Evolutionary conservation across 164 flowering plant genomes (phyloP).

Genomic region (Liquidambar formosana): DNA sequence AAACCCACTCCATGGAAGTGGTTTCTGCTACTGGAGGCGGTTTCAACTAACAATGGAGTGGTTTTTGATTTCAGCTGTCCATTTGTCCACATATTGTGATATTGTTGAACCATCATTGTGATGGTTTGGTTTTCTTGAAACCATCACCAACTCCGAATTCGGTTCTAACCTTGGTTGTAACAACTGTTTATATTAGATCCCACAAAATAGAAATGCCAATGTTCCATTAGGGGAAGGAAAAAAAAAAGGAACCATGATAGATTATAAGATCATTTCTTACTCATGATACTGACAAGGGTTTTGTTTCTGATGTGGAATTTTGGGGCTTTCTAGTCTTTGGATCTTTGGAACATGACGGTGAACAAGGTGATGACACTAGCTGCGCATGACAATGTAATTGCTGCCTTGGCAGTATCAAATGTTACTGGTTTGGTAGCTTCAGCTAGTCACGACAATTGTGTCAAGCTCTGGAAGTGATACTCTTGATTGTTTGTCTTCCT

Average conservation of each 20-base stretch:
- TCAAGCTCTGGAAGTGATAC: conserved; percentile 45
- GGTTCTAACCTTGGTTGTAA: too few species aligned
- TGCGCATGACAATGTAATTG: conserved; percentile 65
- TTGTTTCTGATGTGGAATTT: conserved; percentile 2
- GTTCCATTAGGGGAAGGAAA: conserved; percentile 40
- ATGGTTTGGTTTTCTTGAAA: too few species aligned
- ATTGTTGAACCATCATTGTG: too few species aligned
- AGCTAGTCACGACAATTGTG: conserved; percentile 70
- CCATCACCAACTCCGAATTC: too few species aligned
- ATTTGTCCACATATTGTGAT: too few species aligned
- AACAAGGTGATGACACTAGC: conserved; percentile 71
- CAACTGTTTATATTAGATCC: too few species aligned
- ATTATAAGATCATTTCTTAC: too few species aligned
- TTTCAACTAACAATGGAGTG: too few species aligned
- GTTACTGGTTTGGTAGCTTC: conserved; percentile 69
- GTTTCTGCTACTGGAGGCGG: too few species aligned
- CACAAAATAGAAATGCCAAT: too few species aligned
- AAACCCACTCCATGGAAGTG: too few species aligned
- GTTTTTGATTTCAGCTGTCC: too few species aligned
- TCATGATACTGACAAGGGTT: not conserved
- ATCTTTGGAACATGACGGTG: conserved; percentile 76
- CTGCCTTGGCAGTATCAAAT: conserved; percentile 62
- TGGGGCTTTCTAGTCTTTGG: conserved; percentile 49
- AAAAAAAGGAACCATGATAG: conserved; percentile 8
- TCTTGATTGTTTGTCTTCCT: not conserved